Evolutionary conservation across 495 filamentous ascomycete species (phyloP), one percentile per base, ranked within the genome.

Genomic region (Podospora bellae-mahoneyi): DNA sequence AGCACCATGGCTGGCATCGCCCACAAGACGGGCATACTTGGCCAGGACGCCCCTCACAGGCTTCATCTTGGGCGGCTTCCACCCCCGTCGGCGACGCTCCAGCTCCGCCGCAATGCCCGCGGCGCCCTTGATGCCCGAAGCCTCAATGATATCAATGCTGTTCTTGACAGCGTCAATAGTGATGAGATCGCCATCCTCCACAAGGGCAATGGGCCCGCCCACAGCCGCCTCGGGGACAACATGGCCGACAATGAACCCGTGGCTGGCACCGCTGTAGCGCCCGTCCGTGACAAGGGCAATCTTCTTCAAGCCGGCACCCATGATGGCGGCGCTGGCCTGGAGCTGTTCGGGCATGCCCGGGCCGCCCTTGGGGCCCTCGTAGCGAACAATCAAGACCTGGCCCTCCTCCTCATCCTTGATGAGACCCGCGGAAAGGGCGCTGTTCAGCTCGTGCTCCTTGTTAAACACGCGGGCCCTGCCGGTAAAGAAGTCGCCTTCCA

Each of bases 281-380:
- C 95, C 95, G 77, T 99, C 95, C 0, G 95, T 99, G 28, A 98
- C 92, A 10, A 99, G 82, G 1, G 95, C 95, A 20, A 97, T 88
- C 71, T 97, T 97, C 68, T 80, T 91, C 60, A 99, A 80, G 26
- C 90, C 90, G 9, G 95, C 95, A 27, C 95, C 95, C 92, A 97
- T 97, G 34, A 99, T 88, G 6, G 92, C 91, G 1, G 93, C 94
- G 69, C 86, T 90, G 9, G 95, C 90, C 74, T 90, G 93, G 39
- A 97, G 85, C 81, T 97, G 93, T 79, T 99, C 95, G n/a, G 95
- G 95, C 95, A 99, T 99, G 18, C 95, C 95, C 6, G 95, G 95
- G 0, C 94, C 95, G 73, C 95, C 95, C 76, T 92, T 93, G 5
- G 95, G 95, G 0, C 95, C 95, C 77, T 99, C 95, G 75, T 97